These are phyloP conservation scores for Trypanosoma platydactyli DNA, from an alignment of 208 protist genomes.

Conservation along the genomic window DNA sequence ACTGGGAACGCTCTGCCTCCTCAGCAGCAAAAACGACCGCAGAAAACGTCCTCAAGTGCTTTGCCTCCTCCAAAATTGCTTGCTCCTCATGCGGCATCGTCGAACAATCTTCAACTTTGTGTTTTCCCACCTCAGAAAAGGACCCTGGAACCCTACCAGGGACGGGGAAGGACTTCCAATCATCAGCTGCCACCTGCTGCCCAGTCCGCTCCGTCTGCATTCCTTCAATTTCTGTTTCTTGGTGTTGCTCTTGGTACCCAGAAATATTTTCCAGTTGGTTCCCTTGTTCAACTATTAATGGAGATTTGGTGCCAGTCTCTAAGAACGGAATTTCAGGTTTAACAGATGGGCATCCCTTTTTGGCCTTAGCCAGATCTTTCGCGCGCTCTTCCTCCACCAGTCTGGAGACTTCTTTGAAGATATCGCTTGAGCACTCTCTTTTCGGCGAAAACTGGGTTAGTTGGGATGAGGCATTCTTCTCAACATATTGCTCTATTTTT, in stretches of 20 bases:
- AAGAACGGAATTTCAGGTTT: not conserved
- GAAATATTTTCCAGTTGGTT: too few relatives aligned
- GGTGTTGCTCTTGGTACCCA: not conserved
- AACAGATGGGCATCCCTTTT: not conserved
- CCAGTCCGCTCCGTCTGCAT: constrained; percentile 7
- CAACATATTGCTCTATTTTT: not conserved
- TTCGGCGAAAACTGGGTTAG: not conserved
- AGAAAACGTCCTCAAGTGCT: not conserved
- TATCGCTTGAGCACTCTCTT: not conserved
- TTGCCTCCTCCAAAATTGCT: not conserved
- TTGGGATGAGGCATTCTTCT: not conserved
- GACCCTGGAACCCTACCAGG: not conserved
- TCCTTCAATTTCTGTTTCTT: not conserved
- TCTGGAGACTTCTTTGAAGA: not conserved
- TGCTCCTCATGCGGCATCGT: not conserved
- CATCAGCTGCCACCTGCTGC: not conserved
- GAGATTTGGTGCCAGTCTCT: not conserved
- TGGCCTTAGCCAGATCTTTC: not conserved
- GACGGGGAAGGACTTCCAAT: not conserved
- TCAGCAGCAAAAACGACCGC: not conserved
- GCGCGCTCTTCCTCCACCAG: not conserved
- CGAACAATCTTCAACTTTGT: not conserved
- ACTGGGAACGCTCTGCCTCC: constrained; percentile 1
- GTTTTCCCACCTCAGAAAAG: not conserved
- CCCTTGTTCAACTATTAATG: not conserved